Percentiles rank a stretch among this genome's conserved stretches.
Evolutionary conservation across 192 early-diverging fungal species (phyloP).

Genomic region (Coemansia sp.): DNA sequence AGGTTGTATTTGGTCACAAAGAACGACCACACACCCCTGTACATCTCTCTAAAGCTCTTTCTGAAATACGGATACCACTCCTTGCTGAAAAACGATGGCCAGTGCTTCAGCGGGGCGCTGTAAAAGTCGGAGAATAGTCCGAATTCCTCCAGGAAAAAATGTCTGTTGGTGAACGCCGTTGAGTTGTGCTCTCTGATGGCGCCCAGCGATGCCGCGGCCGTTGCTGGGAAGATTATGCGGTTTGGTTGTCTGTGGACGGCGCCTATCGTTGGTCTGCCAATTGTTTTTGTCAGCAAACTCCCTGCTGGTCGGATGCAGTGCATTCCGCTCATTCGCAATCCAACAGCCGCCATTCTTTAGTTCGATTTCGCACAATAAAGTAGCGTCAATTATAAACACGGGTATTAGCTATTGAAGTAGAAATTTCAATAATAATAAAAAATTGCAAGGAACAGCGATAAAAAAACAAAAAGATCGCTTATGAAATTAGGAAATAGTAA

Average conservation of each 20-base stretch:
- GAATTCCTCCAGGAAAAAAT: slow-evolving; percentile 35
- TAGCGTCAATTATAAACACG: neutral
- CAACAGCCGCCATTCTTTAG: slow-evolving; percentile 24
- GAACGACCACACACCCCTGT: slow-evolving; percentile 17
- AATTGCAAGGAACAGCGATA: neutral
- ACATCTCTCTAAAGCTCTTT: neutral
- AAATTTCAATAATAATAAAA: neutral
- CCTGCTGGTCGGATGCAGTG: neutral
- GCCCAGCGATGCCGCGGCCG: neutral
- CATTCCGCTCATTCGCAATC: slow-evolving; percentile 12
- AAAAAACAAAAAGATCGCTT: neutral
- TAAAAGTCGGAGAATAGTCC: slow-evolving; percentile 30
- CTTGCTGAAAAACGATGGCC: slow-evolving; percentile 18
- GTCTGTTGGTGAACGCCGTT: slow-evolving; percentile 14
- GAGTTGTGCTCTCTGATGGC: slow-evolving; percentile 15
- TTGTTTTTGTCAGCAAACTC: too few species aligned
- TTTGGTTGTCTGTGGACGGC: too few species aligned
- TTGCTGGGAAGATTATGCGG: neutral
- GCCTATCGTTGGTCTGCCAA: neutral
- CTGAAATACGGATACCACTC: slow-evolving; percentile 9
- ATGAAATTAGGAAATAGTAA: too few species aligned
- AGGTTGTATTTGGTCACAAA: slow-evolving; percentile 29
- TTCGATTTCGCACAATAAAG: neutral
- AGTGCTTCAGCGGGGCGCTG: slow-evolving; percentile 14
- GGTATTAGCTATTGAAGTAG: too few species aligned